Base-by-base conservation (phyloP, 1,139 yeast species). In the Kodamaea plutei region DNA sequence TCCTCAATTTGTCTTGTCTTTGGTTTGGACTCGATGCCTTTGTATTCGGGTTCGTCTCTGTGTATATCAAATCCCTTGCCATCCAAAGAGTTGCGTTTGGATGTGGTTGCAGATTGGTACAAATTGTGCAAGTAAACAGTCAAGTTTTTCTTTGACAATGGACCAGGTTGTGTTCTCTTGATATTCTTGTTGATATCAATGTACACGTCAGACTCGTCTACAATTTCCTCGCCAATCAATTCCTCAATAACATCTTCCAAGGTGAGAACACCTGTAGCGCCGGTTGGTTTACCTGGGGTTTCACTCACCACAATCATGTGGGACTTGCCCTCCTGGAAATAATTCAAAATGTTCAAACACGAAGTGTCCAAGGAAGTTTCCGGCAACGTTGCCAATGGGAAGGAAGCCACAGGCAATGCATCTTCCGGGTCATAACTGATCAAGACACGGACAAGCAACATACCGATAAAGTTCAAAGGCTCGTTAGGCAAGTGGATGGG, bases 341-440 rank as follows among this genome's bases (percentile, higher is more conserved):
- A 91, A 57, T 91, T 91, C 49, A 91, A 70, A 43, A 91, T 89
- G 57, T 91, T 89, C 52, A 91, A 68, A 58, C 97, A 91, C 4
- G 96, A 87, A 2, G 97, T 89, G 33, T 83, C 89, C 20, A 87
- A 82, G 2, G 83, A 79, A 0, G 98, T 91, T 61, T 91, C 97
- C 0, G 98, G 98, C 29, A 91, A 70, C 0, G 97, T 91, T 2
- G 97, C 97, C 49, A 91, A 69, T 6, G 97, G 96, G 67, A 91
- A 91, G 6, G 91, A 77, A 1, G 95, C 85, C 20, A 91, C 93
- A 0, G 96, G 96, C 36, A 85, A 65, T 1, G 91, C 84, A 58
- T 91, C 98, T 56, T 89, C 97, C 2, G 98, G 97, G 50, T 91
- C 98, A 57, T 91, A 91, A 37, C 95, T 84, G 43, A 91, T 91